These are phyloP conservation scores for Asterophora lycoperdoides DNA, from an alignment of 768 basidiomycete genomes.

Conservation along the genomic window DNA sequence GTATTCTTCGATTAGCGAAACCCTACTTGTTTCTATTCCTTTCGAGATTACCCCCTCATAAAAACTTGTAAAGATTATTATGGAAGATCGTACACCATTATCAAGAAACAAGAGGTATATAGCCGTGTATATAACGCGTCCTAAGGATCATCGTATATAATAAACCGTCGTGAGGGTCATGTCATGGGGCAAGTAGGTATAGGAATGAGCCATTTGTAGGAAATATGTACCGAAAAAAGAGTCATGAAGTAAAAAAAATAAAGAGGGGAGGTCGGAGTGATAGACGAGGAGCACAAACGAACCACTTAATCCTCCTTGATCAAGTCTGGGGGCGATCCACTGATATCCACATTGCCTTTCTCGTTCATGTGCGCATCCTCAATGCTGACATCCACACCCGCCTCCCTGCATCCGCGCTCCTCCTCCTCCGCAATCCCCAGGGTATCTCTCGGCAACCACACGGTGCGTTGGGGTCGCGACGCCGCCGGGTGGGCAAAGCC, in stretches of 20 bases:
- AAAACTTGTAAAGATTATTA: too few species aligned
- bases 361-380: constrained; percentile 55
- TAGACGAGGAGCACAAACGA: neutral
- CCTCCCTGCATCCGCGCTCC: constrained; percentile 47
- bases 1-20: too few species aligned
- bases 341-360: constrained; percentile 56
- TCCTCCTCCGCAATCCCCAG: constrained; percentile 63
- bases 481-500: constrained; percentile 89
- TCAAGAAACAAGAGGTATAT: too few species aligned
- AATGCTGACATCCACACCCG: constrained; percentile 47
- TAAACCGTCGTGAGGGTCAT: too few species aligned
- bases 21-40: too few species aligned
- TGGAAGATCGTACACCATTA: too few species aligned
- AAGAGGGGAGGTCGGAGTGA: neutral
- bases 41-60: too few species aligned
- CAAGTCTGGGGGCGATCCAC: constrained; percentile 32
- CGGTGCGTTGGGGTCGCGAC: constrained; percentile 61
- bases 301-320: constrained; percentile 7
- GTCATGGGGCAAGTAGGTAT: too few species aligned
- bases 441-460: constrained; percentile 83
- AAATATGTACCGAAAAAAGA: too few species aligned
- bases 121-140: too few species aligned
- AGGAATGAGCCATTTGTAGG: too few species aligned
- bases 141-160: too few species aligned
- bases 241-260: neutral